These are phyloP conservation scores for Bassia scoparia DNA, from an alignment of 148 eudicot genomes.

Conservation along the genomic window DNA sequence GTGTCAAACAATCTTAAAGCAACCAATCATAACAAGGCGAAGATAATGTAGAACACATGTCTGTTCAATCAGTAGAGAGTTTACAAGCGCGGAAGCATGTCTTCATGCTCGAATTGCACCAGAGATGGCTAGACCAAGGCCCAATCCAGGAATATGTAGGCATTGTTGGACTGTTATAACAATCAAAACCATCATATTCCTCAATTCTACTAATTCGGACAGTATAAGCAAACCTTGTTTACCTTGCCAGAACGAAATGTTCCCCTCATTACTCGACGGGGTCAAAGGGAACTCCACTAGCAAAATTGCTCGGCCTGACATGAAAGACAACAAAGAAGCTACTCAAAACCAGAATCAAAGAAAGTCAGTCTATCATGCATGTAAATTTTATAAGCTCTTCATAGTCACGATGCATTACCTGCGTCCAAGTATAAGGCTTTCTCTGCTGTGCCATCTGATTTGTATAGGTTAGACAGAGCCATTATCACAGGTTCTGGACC, in stretches of 20 bases:
- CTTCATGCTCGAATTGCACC: conserved; percentile 94
- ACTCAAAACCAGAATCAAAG: neutral
- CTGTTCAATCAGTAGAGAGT: conserved; percentile 18
- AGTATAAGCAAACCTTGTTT: neutral
- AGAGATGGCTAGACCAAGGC: conserved; percentile 79
- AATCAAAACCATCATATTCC: conserved; percentile 12
- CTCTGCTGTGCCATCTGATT: conserved; percentile 94
- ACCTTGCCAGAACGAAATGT: conserved; percentile 80
- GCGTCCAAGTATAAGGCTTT: conserved; percentile 88
- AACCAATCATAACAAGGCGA: neutral
- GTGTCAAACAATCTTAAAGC: neutral
- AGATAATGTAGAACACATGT: no score
- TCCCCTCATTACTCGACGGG: conserved; percentile 71
- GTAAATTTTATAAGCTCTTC: neutral
- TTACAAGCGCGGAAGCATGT: conserved; percentile 91
- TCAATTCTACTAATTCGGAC: neutral
- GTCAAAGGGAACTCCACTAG: conserved; percentile 94
- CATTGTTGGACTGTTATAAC: conserved; percentile 67
- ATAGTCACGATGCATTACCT: conserved; percentile 44
- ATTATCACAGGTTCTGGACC: conserved; percentile 82
- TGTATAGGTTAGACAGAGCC: conserved; percentile 96
- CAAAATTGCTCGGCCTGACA: conserved; percentile 74
- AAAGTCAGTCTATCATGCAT: neutral
- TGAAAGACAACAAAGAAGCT: conserved; percentile 8
- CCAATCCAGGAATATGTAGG: conserved; percentile 90